These are phyloP conservation scores for Epicoccum nigrum DNA, from an alignment of 2,329 filamentous ascomycete genomes.

Conservation along the genomic window DNA sequence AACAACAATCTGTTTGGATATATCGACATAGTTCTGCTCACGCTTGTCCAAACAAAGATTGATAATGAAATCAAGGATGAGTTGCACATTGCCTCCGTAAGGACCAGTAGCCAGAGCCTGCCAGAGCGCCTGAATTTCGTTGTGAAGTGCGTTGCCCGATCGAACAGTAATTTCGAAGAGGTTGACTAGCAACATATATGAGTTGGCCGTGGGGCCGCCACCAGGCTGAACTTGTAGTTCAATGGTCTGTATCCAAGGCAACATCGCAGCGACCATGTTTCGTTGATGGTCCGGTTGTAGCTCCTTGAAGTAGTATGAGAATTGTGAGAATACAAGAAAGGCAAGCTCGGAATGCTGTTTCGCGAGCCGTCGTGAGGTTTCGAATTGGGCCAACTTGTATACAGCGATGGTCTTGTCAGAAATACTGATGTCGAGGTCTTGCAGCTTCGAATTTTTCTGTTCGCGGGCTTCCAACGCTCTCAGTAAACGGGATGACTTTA, in stretches of 20 bases:
- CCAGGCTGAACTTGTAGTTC: constrained; percentile 91
- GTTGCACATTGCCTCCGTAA: constrained; percentile 88
- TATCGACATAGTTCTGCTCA: constrained; percentile 98
- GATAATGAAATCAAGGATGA: constrained; percentile 97
- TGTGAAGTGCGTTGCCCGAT: constrained; percentile 84
- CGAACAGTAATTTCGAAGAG: constrained; percentile 96
- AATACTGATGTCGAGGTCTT: constrained; percentile 97
- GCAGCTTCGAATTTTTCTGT: constrained; percentile 84
- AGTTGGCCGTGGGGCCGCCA: constrained; percentile 86
- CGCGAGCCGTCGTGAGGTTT: constrained; percentile 88
- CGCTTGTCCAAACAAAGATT: constrained; percentile 88
- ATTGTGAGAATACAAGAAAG: constrained; percentile 95
- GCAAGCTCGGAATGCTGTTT: constrained; percentile 88
- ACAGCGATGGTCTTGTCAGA: constrained; percentile 98
- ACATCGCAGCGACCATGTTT: constrained; percentile 90
- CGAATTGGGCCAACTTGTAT: constrained; percentile 96
- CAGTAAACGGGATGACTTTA: constrained; percentile 83
- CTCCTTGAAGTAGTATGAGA: constrained; percentile 90
- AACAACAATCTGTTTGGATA: constrained; percentile 97
- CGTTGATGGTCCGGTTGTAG: constrained; percentile 82
- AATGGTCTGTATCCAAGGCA: constrained; percentile 95
- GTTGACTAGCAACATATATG: constrained; percentile 94
- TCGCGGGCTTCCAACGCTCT: constrained; percentile 83
- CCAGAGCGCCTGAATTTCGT: constrained; percentile 97
- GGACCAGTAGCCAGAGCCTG: constrained; percentile 93